These are phyloP conservation scores for Aspergillus phoenicis DNA, from an alignment of 2,329 filamentous ascomycete species.

Conservation along the genomic window DNA sequence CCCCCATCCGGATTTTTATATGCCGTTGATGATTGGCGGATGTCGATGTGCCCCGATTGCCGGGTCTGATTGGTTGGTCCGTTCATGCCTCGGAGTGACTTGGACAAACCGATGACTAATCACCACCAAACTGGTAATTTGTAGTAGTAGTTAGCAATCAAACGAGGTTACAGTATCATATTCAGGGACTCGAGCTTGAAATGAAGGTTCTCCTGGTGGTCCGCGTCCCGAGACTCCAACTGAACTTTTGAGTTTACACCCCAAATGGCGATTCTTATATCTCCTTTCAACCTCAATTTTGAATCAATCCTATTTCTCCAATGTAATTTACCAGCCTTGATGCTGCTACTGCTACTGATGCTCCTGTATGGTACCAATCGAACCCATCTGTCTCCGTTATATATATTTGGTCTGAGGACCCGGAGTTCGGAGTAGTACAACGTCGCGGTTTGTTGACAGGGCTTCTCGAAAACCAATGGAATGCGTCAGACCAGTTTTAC, in stretches of 20 bases:
- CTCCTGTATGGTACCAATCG: not conserved
- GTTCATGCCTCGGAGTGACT: not conserved
- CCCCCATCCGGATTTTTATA: constrained; percentile 25
- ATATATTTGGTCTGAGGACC: not conserved
- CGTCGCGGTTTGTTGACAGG: not conserved
- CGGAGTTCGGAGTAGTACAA: not conserved
- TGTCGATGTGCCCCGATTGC: not conserved
- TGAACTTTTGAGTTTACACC: not conserved
- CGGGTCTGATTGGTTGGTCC: constrained; percentile 16
- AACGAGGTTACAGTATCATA: not conserved
- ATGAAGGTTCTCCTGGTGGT: not conserved
- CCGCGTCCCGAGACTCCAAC: not conserved
- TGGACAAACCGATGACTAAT: not conserved
- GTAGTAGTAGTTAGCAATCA: not conserved
- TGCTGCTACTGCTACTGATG: too few relatives aligned
- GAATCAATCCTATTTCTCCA: not conserved
- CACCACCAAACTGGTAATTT: not conserved
- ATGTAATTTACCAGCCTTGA: too few relatives aligned
- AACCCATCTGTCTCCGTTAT: not conserved
- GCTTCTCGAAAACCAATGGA: not conserved
- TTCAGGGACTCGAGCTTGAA: not conserved
- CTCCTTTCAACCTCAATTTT: not conserved
- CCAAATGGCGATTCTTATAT: not conserved
- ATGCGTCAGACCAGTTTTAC: not conserved
- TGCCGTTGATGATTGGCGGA: constrained; percentile 30